These are phyloP conservation scores for Fusarium temperatum DNA, from an alignment of 2,329 filamentous ascomycete species.

Conservation along the genomic window DNA sequence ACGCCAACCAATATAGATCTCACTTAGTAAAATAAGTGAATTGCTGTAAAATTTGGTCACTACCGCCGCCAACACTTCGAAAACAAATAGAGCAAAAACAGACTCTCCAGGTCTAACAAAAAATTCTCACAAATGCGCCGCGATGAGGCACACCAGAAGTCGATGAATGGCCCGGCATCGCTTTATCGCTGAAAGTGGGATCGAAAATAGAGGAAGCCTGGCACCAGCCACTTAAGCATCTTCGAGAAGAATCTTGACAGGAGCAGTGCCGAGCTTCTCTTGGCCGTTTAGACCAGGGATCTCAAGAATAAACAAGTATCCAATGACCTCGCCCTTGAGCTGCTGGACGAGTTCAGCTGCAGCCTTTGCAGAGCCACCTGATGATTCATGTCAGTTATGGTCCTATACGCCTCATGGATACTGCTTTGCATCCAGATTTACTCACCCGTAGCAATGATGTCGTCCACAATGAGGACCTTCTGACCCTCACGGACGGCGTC, in stretches of 20 bases:
- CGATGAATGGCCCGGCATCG: slow-evolving; percentile 23
- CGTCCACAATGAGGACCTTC: slow-evolving; percentile 92
- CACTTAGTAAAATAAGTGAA: slow-evolving; percentile 33
- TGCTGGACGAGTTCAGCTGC: slow-evolving; percentile 87
- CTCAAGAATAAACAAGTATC: slow-evolving; percentile 95
- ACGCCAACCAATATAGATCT: slow-evolving; percentile 41
- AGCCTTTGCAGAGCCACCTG: slow-evolving; percentile 90
- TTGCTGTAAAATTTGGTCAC: slow-evolving; percentile 16
- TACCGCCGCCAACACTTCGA: slow-evolving; percentile 23
- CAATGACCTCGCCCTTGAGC: slow-evolving; percentile 84
- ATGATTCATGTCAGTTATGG: slow-evolving; percentile 28
- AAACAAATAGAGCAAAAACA: slow-evolving; percentile 26
- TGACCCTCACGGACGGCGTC: slow-evolving; percentile 86
- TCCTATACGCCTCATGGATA: not conserved
- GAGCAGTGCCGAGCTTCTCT: slow-evolving; percentile 81
- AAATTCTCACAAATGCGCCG: slow-evolving; percentile 17
- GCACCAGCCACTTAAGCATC: slow-evolving; percentile 41
- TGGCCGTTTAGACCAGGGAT: slow-evolving; percentile 92
- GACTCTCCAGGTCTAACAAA: slow-evolving; percentile 29
- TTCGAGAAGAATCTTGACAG: slow-evolving; percentile 83
- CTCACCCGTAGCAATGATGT: slow-evolving; percentile 97
- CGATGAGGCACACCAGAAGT: slow-evolving; percentile 15
- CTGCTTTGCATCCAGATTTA: slow-evolving; percentile 28
- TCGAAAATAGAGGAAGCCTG: slow-evolving; percentile 23
- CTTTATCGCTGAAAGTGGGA: slow-evolving; percentile 23